Evolutionary conservation across 768 basidiomycete genomes (phyloP), one percentile per base, ranked within the genome.

Genomic region (Pulveroboletus sp.): DNA sequence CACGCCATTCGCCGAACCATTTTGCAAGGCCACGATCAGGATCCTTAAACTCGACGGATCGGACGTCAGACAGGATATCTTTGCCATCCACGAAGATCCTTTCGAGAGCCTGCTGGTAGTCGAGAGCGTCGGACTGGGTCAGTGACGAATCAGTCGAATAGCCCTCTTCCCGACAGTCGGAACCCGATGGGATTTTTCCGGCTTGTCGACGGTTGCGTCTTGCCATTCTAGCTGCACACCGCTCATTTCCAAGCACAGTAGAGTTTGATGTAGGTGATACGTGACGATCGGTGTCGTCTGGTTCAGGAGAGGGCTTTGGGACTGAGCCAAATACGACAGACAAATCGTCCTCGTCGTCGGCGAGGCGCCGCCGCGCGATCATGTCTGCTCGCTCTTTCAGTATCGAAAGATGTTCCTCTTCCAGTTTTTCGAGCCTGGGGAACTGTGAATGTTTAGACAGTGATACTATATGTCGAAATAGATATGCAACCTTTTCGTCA

Each of bases 61-160:
- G 75, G 8, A 97, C 94, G 68, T 97, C 94, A 10, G 79, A 75
- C 25, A 95, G 72, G 6, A 97, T 69, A 17, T 75, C 76, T 49
- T 75, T 72, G 8, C 74, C 78, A 21, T 81, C 74, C 12, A 65
- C 61, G 13, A 68, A 53, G 10, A 95, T 73, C 14, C 76, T 75
- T 20, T 72, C 61, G 33, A 85, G 69, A 1, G 94, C 91, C 1
- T 69, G 69, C 16, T 66, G 61, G 69, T 90, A 95, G 42, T 93
- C 89, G 6, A 75, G 71, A 11, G 78, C 74, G 57, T 94, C 91
- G 3, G 79, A 72, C 13, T 79, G 75, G 2, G 78, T 71, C 5
- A 95, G 71, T 4, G 82, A 81, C 1, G 85, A 80, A 61, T 95
- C 94, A 0, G 94, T 95, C 14, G 91, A 94, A 57, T 82, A 92